Evolutionary conservation across 345 rosid species (phyloP), one percentile per base, ranked within the genome.

Genomic region (Bruguiera sexangula): DNA sequence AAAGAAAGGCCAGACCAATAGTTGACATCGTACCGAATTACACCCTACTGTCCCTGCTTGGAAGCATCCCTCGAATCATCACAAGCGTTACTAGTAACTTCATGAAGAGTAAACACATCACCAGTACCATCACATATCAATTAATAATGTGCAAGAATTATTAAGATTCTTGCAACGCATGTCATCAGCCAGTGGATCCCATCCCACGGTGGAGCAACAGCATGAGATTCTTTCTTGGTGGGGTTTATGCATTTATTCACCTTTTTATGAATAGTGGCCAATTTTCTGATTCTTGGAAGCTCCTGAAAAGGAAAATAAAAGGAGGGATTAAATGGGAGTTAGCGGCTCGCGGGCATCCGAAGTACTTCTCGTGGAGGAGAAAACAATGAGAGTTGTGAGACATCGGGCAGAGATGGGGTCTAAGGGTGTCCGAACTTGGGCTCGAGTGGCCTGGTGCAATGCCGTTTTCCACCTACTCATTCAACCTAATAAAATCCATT

Each of bases 31-130:
- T 10, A 10, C 15, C 10, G 15, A 10, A 39, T 39, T 10, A 39
- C 10, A 15, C 46, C 46, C 46, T 39, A 39, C 13, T 9, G 11
- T 43, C 5, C 3, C 50, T 13, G 1, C 50, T 13, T 15, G 4
- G 16, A 43, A 43, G 16, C 50, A 13, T 43, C 16, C 50, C 19
- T 43, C 50, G 62, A 65, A 68, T 79, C 74, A 75, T 69, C 80
- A 78, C 63, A 69, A 72, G 65, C 10, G 48, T 69, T 62, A 6
- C 59, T 26, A 22, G 29, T 22, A 55, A 22, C 59, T 55, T 55
- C 20, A 21, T 11, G 16, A 39, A 11, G 16, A 39, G 13, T 9
- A 39, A 10, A 39, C 16, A 39, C 4, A 11, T 39, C 48, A 10
- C 48, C 48, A 39, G 3, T 39, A 11, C 48, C 0, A 10, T 10